Base-by-base conservation (phyloP, 306 rosid genomes). In the Oemleria cerasiformis region DNA sequence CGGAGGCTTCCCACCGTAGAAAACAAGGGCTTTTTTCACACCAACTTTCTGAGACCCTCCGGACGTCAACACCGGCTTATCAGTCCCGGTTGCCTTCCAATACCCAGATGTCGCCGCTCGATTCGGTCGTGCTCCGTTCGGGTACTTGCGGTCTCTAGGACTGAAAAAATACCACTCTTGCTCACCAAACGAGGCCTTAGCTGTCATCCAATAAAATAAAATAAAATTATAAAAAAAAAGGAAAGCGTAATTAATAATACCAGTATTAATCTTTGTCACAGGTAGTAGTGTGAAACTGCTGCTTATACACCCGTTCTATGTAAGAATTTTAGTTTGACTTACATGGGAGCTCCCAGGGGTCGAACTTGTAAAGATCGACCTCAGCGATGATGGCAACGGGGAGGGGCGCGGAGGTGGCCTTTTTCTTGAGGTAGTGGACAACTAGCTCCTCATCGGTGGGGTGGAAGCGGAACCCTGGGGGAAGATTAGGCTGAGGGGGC, bases 331-430 rank as follows among this genome's bases (percentile, higher is more conserved):
- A 8, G 36, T 34, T 58, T 53, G 16, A 12, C 0, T 17, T 68
- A 91, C 98, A 96, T 56, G 97, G 98, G 19, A 94, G 88, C 79
- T 94, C 95, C 98, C 97, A 94, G 0, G 98, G 98, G 71, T 94
- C 98, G 40, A 87, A 94, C 83, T 94, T 94, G 86, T 94, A 91
- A 58, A 94, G 96, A 74, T 94, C 95, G 45, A 94, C 95, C 44
- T 94, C 98, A 13, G 98, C 95, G 78, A 94, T 87, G 49, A 94
- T 85, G 68, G 92, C 80, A 1, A 89, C 91, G 0, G 97, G 98
- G 10, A 94, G 81, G 55, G 96, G 95, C 36, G 79, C 81, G 0
- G 96, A 91, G 61, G 77, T 53, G 30, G 73, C 58, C 77, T 87
- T 89, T 68, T 89, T 91, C 95, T 94, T 94, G 50, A 91, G 97